Conservation (phyloP, 192 early-diverging fungal genomes). For the Linnemannia elongata region DNA sequence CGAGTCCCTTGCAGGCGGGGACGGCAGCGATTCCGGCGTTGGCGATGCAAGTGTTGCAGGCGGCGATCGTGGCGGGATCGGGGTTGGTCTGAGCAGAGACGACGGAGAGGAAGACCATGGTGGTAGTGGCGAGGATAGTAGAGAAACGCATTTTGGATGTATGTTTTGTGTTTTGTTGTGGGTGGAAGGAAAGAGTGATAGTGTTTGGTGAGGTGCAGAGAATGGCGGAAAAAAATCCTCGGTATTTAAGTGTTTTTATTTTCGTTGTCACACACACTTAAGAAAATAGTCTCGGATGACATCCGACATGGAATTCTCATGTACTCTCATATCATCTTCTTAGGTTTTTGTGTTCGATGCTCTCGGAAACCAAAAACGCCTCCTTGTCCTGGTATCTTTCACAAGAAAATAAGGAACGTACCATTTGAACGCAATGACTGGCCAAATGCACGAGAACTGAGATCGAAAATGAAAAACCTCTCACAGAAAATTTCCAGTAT, state of each 20-base stretch:
- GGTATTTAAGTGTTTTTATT: background rate
- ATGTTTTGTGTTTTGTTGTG: background rate
- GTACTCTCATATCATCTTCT: background rate
- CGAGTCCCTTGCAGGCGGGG: background rate
- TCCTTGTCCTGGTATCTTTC: too few relatives aligned
- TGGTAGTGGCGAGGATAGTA: background rate
- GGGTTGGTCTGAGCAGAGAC: background rate
- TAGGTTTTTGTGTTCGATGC: too few relatives aligned
- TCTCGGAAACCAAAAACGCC: too few relatives aligned
- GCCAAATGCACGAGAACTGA: too few relatives aligned
- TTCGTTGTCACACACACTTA: background rate
- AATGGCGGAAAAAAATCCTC: background rate
- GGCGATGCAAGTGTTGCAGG: background rate
- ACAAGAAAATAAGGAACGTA: too few relatives aligned
- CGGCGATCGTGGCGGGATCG: background rate
- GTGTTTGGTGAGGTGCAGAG: background rate
- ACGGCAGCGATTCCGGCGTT: background rate
- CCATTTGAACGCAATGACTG: too few relatives aligned
- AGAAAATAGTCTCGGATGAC: too few relatives aligned
- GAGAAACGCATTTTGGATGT: background rate
- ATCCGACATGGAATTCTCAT: background rate
- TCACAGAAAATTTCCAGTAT: too few relatives aligned
- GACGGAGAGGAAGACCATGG: background rate
- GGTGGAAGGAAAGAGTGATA: background rate
- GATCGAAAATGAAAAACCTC: too few relatives aligned